Evolutionary conservation across 352 stramenopile species (phyloP).

Genomic region (Phytophthora crassamura): DNA sequence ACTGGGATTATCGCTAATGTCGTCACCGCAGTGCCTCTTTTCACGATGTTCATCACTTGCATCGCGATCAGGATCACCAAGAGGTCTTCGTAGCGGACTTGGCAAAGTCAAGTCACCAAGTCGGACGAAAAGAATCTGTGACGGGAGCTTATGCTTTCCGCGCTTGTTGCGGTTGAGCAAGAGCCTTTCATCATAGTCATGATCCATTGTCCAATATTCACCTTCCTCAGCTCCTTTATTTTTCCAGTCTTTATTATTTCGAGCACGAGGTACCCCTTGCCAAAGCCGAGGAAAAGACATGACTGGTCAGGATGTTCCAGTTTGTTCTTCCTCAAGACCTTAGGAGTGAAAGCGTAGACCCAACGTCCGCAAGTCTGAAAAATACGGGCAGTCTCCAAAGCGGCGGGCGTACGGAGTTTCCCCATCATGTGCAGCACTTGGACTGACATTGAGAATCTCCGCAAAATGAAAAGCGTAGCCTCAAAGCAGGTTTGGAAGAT

Average conservation of each 20-base stretch:
- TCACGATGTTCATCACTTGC: constrained; percentile 1
- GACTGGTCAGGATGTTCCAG: constrained; percentile 5
- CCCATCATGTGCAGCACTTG: not conserved
- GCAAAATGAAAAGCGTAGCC: constrained; percentile 11
- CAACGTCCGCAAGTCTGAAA: constrained; percentile 1
- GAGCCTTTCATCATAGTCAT: constrained; percentile 9
- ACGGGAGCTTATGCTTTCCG: not conserved
- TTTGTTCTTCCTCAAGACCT: constrained; percentile 19
- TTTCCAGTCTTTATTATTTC: constrained; percentile 4
- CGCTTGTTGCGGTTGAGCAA: constrained; percentile 12
- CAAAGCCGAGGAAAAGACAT: constrained; percentile 4
- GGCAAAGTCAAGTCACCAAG: not conserved
- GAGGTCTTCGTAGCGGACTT: not conserved
- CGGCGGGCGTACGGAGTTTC: constrained; percentile 13
- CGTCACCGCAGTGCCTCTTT: constrained; percentile 6
- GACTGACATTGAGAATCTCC: constrained; percentile 5
- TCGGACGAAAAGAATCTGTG: constrained; percentile 13
- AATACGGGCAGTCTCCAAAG: constrained; percentile 6
- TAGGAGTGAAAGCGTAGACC: constrained; percentile 6
- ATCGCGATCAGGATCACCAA: not conserved
- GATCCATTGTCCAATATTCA: constrained; percentile 20
- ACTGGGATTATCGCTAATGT: not conserved
- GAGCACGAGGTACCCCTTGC: constrained; percentile 4
- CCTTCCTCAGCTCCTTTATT: constrained; percentile 6
- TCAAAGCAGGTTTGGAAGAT: not conserved